These are phyloP conservation scores for Sporothrix variecibatus DNA, from an alignment of 2,329 filamentous ascomycete genomes.

Conservation along the genomic window DNA sequence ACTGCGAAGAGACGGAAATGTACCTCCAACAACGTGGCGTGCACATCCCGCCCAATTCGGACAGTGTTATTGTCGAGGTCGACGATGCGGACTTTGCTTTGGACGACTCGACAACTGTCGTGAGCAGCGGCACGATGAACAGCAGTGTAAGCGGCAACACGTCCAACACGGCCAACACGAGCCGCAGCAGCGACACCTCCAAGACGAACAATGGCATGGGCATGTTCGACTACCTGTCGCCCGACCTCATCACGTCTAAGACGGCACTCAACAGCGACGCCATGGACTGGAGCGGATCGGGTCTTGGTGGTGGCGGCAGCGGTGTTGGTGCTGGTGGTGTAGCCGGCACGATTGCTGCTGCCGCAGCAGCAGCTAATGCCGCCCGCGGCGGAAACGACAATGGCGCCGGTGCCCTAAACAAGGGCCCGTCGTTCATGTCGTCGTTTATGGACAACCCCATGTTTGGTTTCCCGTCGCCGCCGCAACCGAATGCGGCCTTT, in stretches of 20 bases:
- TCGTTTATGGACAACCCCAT: neutral
- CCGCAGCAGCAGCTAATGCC: neutral
- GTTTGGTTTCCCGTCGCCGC: neutral
- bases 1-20: constrained; percentile 73
- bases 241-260: neutral
- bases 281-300: neutral
- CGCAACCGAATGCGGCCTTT: neutral
- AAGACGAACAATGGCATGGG: neutral
- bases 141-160: neutral
- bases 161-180: neutral
- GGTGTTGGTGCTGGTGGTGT: neutral
- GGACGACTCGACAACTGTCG: constrained; percentile 23
- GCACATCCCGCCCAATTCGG: constrained; percentile 59
- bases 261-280: neutral
- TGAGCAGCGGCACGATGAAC: neutral
- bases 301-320: neutral
- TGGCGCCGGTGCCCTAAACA: neutral
- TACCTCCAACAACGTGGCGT: constrained; percentile 69
- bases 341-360: neutral
- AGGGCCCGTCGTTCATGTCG: neutral
- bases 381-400: neutral
- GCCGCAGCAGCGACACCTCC: neutral
- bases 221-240: constrained; percentile 12
- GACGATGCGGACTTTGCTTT: constrained; percentile 46
- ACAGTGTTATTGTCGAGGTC: constrained; percentile 62